phyloP scores from a whole-genome alignment of 2,329 filamentous ascomycete species.

The Dactylella cylindrospora region DNA sequence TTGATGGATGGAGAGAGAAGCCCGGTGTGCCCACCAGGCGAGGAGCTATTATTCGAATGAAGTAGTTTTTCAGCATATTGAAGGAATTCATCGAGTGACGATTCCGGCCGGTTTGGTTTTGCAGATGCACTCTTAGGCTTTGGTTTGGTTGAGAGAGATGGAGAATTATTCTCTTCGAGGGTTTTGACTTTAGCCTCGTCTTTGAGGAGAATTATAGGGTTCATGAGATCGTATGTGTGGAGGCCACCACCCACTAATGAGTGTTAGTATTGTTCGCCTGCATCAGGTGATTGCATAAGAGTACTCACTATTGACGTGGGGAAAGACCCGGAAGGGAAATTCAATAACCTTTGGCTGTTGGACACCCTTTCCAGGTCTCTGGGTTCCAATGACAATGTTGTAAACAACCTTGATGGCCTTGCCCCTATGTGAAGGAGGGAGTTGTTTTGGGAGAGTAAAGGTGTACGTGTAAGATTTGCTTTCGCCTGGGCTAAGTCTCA shows the following conservation, averaged over 20 bases:
- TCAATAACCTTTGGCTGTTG: constrained; percentile 88
- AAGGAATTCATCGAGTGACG: constrained; percentile 66
- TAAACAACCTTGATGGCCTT: constrained; percentile 94
- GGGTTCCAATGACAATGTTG: constrained; percentile 85
- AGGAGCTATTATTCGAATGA: constrained; percentile 58
- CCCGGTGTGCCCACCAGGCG: constrained; percentile 53
- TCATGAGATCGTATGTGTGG: constrained; percentile 80
- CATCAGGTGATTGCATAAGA: constrained; percentile 33
- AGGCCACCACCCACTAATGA: constrained; percentile 45
- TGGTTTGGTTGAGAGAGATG: constrained; percentile 17
- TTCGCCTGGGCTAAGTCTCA: constrained; percentile 83
- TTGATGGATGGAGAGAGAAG: constrained; percentile 71
- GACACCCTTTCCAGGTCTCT: constrained; percentile 75
- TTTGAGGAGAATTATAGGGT: constrained; percentile 82
- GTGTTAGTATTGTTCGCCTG: constrained; percentile 45
- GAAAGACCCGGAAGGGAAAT: constrained; percentile 86
- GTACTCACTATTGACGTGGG: constrained; percentile 73
- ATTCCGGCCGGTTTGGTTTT: constrained; percentile 44
- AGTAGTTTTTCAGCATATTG: constrained; percentile 76
- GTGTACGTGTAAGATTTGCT: constrained; percentile 83
- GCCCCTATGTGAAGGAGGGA: constrained; percentile 89
- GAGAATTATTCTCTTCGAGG: constrained; percentile 52
- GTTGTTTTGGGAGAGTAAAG: constrained; percentile 78
- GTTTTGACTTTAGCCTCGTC: constrained; percentile 73
- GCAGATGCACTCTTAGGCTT: constrained; percentile 11